Conservation (phyloP, 495 filamentous ascomycete species). For the Apiosordaria backusii region DNA sequence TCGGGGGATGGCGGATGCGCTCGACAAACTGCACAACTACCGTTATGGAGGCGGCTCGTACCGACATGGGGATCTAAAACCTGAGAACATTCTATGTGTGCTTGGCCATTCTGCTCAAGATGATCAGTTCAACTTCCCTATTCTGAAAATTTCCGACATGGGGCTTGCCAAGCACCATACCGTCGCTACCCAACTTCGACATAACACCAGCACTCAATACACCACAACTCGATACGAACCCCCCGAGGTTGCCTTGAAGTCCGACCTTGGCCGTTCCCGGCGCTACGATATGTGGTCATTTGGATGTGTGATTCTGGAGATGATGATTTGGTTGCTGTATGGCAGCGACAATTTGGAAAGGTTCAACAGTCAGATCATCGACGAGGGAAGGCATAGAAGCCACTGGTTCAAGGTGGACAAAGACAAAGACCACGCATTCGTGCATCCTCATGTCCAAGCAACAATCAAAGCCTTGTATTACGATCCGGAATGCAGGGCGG, state of each 20-base stretch:
- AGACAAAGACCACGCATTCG: background rate
- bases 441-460: background rate
- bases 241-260: background rate
- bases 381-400: background rate
- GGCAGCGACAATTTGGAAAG: constrained; percentile 20
- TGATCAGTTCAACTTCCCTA: background rate
- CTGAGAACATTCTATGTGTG: background rate
- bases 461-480: background rate
- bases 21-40: background rate
- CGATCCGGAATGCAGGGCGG: background rate
- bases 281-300: background rate
- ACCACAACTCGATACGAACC: background rate
- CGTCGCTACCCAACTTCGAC: background rate
- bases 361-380: constrained; percentile 21
- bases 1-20: background rate
- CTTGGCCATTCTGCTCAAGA: background rate
- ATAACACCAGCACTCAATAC: background rate
- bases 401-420: constrained; percentile 9
- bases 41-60: background rate
- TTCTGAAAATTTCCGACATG: background rate
- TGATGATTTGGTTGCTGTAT: constrained; percentile 19
- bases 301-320: background rate
- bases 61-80: background rate
- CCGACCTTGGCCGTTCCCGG: background rate
- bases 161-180: background rate